Evolutionary conservation across 1,284 basidiomycete genomes (phyloP), one percentile per base, ranked within the genome.

Genomic region (Apiotrichum sp.): DNA sequence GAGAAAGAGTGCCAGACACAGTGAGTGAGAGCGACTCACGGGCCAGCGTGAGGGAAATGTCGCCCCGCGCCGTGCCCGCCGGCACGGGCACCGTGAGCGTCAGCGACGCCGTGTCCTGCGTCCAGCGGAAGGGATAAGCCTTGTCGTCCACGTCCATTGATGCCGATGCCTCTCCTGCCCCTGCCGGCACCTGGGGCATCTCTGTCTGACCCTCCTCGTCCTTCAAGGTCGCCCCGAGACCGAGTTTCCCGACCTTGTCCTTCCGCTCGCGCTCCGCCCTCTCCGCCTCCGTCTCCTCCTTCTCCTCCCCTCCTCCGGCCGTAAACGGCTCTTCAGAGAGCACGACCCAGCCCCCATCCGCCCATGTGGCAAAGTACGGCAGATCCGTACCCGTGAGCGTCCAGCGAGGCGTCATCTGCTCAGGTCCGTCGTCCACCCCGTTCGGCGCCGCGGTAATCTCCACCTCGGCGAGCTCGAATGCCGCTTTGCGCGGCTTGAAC

Each of bases 81-180:
- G 89, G 89, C 2, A 97, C 80, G 1, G 88, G 83, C 65, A 97
- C 86, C 0, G 84, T 86, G 56, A 97, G 73, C 0, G 89, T 92
- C 41, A 97, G 78, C 0, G 86, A 84, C 68, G 92, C 88, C 2
- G 82, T 71, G 3, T 87, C 86, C 70, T 98, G 93, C 0, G 85
- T 89, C 93, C 93, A 98, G 0, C 88, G 88, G 73, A 91, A 96
- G 1, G 89, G 86, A 16, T 83, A 83, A 6, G 33, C 33, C 29
- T 42, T 48, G 9, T 48, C 50, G 9, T 56, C 57, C 10, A 54
- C 53, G 6, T 65, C 62, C 39, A 58, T 53, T 8, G 35, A 53
- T 16, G 56, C 22, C 11, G 32, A 36, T 14, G 33, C 35, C 22
- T 32, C 10, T 16, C 6, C n/a, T 14, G 40, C 11, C 9, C 36